Conservation (phyloP, 1,284 basidiomycete species). For the Leccinum huronense region DNA sequence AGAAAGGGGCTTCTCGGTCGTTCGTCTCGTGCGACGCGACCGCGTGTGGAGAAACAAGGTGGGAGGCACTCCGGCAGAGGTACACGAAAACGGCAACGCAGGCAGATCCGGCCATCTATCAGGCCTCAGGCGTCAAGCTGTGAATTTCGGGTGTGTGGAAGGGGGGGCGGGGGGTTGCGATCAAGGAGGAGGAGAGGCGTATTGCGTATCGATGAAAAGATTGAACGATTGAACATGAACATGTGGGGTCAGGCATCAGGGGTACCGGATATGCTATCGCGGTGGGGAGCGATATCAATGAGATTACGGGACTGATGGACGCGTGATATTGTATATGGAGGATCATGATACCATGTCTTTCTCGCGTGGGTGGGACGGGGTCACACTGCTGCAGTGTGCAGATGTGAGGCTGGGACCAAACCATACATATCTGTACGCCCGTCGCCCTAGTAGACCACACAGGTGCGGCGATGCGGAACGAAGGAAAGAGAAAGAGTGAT, state of each 20-base stretch:
- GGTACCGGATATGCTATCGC: slow-evolving; percentile 5
- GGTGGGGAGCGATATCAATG: slow-evolving; percentile 22
- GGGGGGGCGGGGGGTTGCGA: slow-evolving; percentile 9
- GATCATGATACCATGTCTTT: slow-evolving; percentile 15
- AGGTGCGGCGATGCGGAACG: slow-evolving; percentile 1
- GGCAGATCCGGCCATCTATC: slow-evolving; percentile 5
- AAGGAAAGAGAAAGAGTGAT: slow-evolving; percentile 11
- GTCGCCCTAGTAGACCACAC: slow-evolving; percentile 23
- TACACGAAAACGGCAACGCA: slow-evolving; percentile 8
- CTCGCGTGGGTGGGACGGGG: slow-evolving; percentile 13
- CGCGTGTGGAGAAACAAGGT: not conserved
- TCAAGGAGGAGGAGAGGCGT: slow-evolving; percentile 11
- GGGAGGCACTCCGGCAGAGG: slow-evolving; percentile 11
- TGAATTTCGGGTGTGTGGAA: slow-evolving; percentile 9
- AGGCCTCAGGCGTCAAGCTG: slow-evolving; percentile 9
- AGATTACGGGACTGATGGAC: slow-evolving; percentile 10
- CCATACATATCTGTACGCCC: not conserved
- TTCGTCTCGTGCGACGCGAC: not conserved
- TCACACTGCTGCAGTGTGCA: not conserved
- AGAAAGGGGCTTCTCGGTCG: not conserved
- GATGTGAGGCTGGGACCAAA: slow-evolving; percentile 4
- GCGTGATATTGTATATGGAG: slow-evolving; percentile 2
- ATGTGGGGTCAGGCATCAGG: not conserved
- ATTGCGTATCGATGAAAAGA: slow-evolving; percentile 24
- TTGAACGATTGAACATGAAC: not conserved